Conservation (phyloP, 208 protist genomes). For the Leishmania mexicana region DNA sequence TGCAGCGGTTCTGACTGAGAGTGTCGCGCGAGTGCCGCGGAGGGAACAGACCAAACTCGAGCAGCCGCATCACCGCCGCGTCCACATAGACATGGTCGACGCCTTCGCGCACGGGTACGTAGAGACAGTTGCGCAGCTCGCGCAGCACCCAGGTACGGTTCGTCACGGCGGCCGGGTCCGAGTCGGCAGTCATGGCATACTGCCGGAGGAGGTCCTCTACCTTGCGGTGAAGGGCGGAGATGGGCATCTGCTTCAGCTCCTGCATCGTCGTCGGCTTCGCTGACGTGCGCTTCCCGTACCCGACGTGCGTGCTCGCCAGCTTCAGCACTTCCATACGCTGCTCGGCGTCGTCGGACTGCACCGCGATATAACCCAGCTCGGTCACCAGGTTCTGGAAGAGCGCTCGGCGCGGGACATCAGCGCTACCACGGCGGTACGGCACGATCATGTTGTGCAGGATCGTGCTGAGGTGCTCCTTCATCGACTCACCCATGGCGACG, state of each 20-base stretch:
- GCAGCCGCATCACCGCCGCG: constrained; percentile 46
- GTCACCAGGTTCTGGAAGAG: constrained; percentile 83
- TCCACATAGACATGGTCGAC: constrained; percentile 79
- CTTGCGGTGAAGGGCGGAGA: constrained; percentile 67
- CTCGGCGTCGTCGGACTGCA: constrained; percentile 71
- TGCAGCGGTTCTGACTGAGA: constrained; percentile 72
- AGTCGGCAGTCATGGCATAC: constrained; percentile 59
- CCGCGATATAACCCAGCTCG: constrained; percentile 75
- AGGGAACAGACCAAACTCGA: constrained; percentile 79
- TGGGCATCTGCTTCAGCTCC: constrained; percentile 66
- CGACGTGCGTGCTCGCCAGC: constrained; percentile 76
- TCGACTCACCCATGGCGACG: constrained; percentile 76
- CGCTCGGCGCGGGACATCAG: constrained; percentile 66
- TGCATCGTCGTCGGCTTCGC: constrained; percentile 71
- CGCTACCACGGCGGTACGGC: constrained; percentile 84
- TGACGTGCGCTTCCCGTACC: constrained; percentile 64
- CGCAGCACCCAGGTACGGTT: constrained; percentile 86
- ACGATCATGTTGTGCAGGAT: constrained; percentile 86
- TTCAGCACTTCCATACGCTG: constrained; percentile 74
- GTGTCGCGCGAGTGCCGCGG: constrained; percentile 49
- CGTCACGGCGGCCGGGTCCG: constrained; percentile 53
- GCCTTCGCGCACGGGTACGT: constrained; percentile 63
- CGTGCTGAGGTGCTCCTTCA: constrained; percentile 86
- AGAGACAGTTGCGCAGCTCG: constrained; percentile 80
- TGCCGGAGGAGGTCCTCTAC: constrained; percentile 72